These are phyloP conservation scores for Aureobasidium vineae DNA, from an alignment of 2,329 filamentous ascomycete species.

Conservation along the genomic window DNA sequence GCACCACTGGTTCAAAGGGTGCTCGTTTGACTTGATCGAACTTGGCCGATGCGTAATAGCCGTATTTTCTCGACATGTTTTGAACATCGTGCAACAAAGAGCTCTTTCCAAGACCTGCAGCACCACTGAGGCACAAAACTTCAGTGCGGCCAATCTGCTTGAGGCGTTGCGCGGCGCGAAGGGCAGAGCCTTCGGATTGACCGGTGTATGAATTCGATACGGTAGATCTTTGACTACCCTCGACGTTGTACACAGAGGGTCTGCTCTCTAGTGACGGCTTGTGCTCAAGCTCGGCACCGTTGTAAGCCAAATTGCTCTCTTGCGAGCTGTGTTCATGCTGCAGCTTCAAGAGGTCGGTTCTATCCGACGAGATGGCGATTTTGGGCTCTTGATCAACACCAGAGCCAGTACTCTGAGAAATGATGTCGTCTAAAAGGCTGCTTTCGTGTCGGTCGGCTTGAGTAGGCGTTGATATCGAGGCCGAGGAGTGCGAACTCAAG, in stretches of 20 bases:
- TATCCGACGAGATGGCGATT: constrained; percentile 1
- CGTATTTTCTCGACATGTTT: constrained; percentile 55
- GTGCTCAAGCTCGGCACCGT: constrained; percentile 13
- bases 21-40: constrained; percentile 59
- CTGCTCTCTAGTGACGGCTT: constrained; percentile 28
- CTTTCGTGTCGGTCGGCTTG: constrained; percentile 35
- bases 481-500: constrained; percentile 49
- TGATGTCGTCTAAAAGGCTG: constrained; percentile 43
- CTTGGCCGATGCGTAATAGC: constrained; percentile 60
- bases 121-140: constrained; percentile 57
- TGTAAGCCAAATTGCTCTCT: constrained; percentile 27
- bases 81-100: constrained; percentile 60
- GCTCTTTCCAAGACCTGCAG: constrained; percentile 60
- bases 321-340: constrained; percentile 33
- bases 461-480: constrained; percentile 31
- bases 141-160: constrained; percentile 58
- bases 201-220: background rate
- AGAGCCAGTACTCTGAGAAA: constrained; percentile 45
- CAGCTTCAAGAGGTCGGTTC: constrained; percentile 3
- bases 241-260: constrained; percentile 2
- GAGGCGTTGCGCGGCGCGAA: constrained; percentile 49
- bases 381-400: constrained; percentile 19
- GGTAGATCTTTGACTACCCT: constrained; percentile 11
- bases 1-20: constrained; percentile 61
- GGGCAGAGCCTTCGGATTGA: constrained; percentile 28